Base-by-base conservation (phyloP, 129 eudicot species). In the Ambrosia trifida region DNA sequence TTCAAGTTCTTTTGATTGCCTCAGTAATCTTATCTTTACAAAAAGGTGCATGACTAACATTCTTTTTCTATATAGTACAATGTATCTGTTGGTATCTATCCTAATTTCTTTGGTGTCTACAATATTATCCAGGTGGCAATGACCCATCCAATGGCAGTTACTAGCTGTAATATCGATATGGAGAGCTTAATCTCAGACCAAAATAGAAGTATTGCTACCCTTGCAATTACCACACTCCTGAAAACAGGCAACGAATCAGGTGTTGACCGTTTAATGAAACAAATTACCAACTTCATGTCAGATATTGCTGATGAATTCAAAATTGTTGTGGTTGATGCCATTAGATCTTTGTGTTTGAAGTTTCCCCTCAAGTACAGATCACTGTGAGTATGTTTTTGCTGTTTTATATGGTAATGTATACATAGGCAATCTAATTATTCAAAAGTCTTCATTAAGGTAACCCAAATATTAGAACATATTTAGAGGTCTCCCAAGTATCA, bases 171-270 rank as follows among this genome's bases (percentile, higher is more conserved):
- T 56, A 93, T 93, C 53, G 98, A 93, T 78, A 93, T 93, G 98
- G 98, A 93, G 81, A 87, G 96, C 68, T 84, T 93, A 78, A 93
- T 93, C 64, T 87, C 96, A 14, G 98, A 93, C 73, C 98, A 93
- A 80, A 93, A 93, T 61, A 82, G 98, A 86, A 93, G 98, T 70
- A 93, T 93, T 28, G 98, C 98, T 60, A 93, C 98, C 66, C 98
- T 93, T 85, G 98, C 98, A 49, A 93, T 93, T 44, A 93, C 98
- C 64, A 87, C 96, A 50, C 81, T 93, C 47, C 84, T 93, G 74
- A 93, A 93, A 84, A 93, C 98, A 72, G 98, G 98, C 72, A 93
- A 93, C 68, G 98, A 93, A 80, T 87, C 98, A 30, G 91, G 98
- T 68, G 92, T 93, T 76, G 98, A 93, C 50, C 96, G 98, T 49